Conservation (phyloP, 192 early-diverging fungal species). For the Coemansia nantahalensis region DNA sequence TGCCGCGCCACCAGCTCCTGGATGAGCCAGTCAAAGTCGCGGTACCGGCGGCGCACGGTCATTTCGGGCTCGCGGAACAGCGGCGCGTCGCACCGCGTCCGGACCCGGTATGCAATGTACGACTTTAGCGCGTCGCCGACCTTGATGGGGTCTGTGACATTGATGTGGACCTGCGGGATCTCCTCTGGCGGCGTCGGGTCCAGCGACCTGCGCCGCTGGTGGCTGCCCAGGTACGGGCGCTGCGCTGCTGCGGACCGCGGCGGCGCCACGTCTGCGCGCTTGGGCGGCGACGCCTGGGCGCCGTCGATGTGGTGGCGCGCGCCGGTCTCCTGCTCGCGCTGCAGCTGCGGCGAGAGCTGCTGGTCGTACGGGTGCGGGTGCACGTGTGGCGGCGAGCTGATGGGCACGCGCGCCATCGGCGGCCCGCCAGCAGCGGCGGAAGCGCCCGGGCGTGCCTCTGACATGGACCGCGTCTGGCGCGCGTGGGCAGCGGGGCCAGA, state of each 20-base stretch:
- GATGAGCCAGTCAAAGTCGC: conserved; percentile 93
- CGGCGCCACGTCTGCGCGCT: no score
- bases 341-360: conserved; percentile 45
- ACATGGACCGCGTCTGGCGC: conserved; percentile 45
- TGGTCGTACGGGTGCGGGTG: conserved; percentile 49
- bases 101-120: conserved; percentile 84
- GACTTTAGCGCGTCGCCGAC: conserved; percentile 84
- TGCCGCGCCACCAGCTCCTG: conserved; percentile 73
- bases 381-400: conserved; percentile 4
- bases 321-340: conserved; percentile 32
- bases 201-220: conserved; percentile 44
- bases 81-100: conserved; percentile 78
- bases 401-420: not conserved
- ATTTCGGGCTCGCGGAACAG: conserved; percentile 75
- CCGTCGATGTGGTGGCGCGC: conserved; percentile 40
- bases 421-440: not conserved
- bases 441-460: conserved; percentile 17
- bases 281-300: conserved; percentile 2
- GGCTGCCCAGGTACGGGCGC: conserved; percentile 30
- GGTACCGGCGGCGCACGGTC: conserved; percentile 82
- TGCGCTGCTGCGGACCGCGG: conserved; percentile 8
- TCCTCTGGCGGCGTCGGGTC: conserved; percentile 38
- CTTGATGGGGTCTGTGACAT: conserved; percentile 85
- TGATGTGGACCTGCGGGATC: conserved; percentile 60
- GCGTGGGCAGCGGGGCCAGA: not conserved